phyloP scores from a whole-genome alignment of 1,284 basidiomycete species.

The Cerioporus squamosus region DNA sequence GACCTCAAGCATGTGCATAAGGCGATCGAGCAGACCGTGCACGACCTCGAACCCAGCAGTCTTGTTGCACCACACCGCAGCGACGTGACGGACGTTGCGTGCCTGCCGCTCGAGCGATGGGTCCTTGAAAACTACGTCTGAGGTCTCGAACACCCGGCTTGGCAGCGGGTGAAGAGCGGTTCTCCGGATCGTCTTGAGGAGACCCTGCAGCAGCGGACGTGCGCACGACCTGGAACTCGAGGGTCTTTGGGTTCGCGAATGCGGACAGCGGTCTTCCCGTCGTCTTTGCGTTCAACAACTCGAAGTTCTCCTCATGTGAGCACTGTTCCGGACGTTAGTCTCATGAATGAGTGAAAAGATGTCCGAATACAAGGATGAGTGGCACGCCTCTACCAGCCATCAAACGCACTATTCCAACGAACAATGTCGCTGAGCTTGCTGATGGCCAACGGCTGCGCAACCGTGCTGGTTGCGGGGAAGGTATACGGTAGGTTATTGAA shows the following conservation, averaged over 20 bases:
- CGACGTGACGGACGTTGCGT: slow-evolving; percentile 86
- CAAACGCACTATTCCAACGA: slow-evolving; percentile 88
- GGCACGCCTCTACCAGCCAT: slow-evolving; percentile 97
- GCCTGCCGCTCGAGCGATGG: slow-evolving; percentile 78
- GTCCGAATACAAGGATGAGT: slow-evolving; percentile 80
- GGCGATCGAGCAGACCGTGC: slow-evolving; percentile 91
- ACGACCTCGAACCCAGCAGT: slow-evolving; percentile 97
- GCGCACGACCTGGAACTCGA: slow-evolving; percentile 98
- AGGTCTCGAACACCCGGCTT: slow-evolving; percentile 92
- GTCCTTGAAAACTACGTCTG: slow-evolving; percentile 94
- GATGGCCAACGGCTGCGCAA: slow-evolving; percentile 90
- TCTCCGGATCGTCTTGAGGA: slow-evolving; percentile 98
- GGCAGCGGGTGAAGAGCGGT: slow-evolving; percentile 93
- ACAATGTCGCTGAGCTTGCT: slow-evolving; percentile 93
- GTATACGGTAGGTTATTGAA: slow-evolving; percentile 95
- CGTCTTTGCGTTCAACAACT: slow-evolving; percentile 87
- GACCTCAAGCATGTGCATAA: slow-evolving; percentile 95
- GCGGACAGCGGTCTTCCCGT: slow-evolving; percentile 81
- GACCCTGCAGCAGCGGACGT: slow-evolving; percentile 93
- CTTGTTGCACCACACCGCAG: slow-evolving; percentile 95
- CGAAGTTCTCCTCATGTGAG: slow-evolving; percentile 98
- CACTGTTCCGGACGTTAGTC: slow-evolving; percentile 56
- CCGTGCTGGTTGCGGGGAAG: slow-evolving; percentile 95
- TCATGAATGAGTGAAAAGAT: background rate
- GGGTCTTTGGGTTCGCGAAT: slow-evolving; percentile 97